Evolutionary conservation across 768 basidiomycete genomes (phyloP), one percentile per base, ranked within the genome.

Genomic region (Megacollybia marginata): DNA sequence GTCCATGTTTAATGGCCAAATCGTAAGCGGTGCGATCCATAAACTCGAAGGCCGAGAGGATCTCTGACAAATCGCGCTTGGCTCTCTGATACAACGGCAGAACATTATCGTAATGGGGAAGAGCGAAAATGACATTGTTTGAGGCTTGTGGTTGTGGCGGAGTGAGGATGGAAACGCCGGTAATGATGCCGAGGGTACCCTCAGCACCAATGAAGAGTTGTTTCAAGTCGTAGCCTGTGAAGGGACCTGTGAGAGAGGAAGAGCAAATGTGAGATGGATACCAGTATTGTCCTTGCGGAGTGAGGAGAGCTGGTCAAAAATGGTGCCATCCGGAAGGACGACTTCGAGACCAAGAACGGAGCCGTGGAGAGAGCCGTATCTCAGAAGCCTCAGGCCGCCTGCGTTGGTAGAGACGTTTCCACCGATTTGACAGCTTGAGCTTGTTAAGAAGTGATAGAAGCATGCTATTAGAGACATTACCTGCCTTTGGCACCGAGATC

Each of bases 151-250:
- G 83, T 53, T 86, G 76, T 44, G 89, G 73, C 0, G 96, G 89
- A 18, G 94, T 90, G 53, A 97, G 75, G 61, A 99, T 94, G 4
- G 94, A 96, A 35, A 97, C 88, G 19, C 80, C 96, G 10, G 96
- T 99, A 52, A 99, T 83, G 49, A 99, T 74, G 42, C 96, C 96
- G 19, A 99, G 83, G 0, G 95, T 97, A 47, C 96, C 96, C 64
- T 99, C 96, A 6, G 89, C 85, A 11, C 96, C 96, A 56, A 99
- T 96, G 69, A 98, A 99, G 15, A 99, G 78, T 60, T 99, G 96
- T 66, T 99, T 98, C 43, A 99, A 74, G 65, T 99, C 96, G 63
- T 96, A 97, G 11, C 96, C 95, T 92, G 57, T 35, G 19, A n/a
- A 40, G 52, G 31, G 15, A 45, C 18, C 44, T 18, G 28, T 48